Conservation (phyloP, 805 yeast genomes). For the Ogataea dorogensis region DNA sequence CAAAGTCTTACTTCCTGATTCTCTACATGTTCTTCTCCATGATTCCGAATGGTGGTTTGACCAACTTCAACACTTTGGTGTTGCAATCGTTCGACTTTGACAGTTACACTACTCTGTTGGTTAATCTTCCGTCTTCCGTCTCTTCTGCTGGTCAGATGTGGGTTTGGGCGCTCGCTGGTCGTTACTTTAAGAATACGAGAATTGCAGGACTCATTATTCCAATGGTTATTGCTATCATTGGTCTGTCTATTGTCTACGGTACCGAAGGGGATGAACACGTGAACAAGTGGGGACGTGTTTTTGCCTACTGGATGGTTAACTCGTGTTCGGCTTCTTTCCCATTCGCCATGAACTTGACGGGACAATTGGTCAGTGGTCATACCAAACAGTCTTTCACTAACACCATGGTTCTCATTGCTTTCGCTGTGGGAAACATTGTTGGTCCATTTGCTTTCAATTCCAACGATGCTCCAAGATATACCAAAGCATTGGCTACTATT, state of each 20-base stretch:
- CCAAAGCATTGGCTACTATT: constrained; percentile 39
- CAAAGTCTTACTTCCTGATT: constrained; percentile 22
- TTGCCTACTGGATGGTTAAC: constrained; percentile 34
- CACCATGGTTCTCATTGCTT: constrained; percentile 39
- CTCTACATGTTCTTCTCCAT: constrained; percentile 25
- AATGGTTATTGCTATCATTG: constrained; percentile 25
- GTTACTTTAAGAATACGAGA: constrained; percentile 21
- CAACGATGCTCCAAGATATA: constrained; percentile 44
- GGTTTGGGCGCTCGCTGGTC: constrained; percentile 16
- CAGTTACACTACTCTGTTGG: constrained; percentile 17
- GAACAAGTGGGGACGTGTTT: constrained; percentile 30
- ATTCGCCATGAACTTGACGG: constrained; percentile 26
- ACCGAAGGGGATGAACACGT: constrained; percentile 25
- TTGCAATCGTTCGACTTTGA: constrained; percentile 19
- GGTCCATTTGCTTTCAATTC: constrained; percentile 51
- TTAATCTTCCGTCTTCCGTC: constrained; percentile 20
- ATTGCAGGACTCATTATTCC: constrained; percentile 23
- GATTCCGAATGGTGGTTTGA: constrained; percentile 33
- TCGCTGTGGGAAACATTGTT: constrained; percentile 46
- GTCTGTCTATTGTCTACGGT: constrained; percentile 25
- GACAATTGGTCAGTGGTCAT: constrained; percentile 46
- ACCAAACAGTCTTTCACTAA: constrained; percentile 48
- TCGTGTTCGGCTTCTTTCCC: constrained; percentile 29
- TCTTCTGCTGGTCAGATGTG: constrained; percentile 28
- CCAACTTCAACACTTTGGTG: constrained; percentile 30